Evolutionary conservation across 2,329 filamentous ascomycete genomes (phyloP), one percentile per base, ranked within the genome.

Genomic region (Clonostachys sp.): DNA sequence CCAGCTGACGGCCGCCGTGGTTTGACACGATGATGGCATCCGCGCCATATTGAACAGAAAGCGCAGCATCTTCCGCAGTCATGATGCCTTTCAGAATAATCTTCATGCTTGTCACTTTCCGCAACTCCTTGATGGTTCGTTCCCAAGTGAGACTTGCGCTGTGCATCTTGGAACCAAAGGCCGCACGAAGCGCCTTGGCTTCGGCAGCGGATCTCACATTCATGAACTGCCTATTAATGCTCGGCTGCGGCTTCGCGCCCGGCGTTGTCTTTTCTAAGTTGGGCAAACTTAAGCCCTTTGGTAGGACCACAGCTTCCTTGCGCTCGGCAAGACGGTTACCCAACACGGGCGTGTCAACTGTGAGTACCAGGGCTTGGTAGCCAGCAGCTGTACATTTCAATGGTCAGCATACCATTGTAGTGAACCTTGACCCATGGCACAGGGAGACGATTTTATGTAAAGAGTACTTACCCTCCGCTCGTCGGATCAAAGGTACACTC

Each of bases 1-100:
- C 71, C 6, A 76, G 59, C 51, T 76, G 73, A 10, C 71, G 57
- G 2, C 72, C 72, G 4, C 72, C 73, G 48, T 75, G 72, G 44
- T 76, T 75, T 3, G 51, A 54, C 12, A 55, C 52, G 41, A 56
- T 49, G 6, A 56, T 52, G 6, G 53, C 61, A 42, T 60, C 52
- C 10, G 56, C 55, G 4, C 63, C 61, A 41, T 61, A 48, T 43
- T 58, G 50, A n/a, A 63, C 53, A 12, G 61, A 59, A 9, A 55
- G 49, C 9, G 54, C 49, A 10, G 57, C 62, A 48, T 66, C 61
- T 16, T 61, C 61, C 13, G 58, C 59, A 6, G 55, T 61, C 48
- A 60, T 54, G 18, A 66, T 60, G 12, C 53, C 61, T 46, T 64
- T 64, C 10, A 61, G 48, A 4, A 57, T 49, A 24, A 59, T 59